A percentile compares a stretch with the other conserved stretches of the same genome.
phyloP scores from a whole-genome alignment of 768 basidiomycete species.

The Mycena capillaripes region DNA sequence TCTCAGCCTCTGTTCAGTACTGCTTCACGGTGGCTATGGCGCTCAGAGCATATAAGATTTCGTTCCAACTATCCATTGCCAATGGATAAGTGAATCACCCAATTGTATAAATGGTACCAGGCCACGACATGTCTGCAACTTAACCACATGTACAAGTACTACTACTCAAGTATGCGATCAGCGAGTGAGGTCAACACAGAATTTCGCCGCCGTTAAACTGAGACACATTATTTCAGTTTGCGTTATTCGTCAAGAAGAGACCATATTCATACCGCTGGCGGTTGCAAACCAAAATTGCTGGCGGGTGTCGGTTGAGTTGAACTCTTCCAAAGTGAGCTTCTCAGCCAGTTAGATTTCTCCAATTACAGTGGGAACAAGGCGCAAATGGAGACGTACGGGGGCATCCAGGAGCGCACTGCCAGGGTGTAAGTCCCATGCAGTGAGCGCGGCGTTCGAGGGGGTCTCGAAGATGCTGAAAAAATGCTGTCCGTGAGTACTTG shows the following conservation, averaged over 20 bases:
- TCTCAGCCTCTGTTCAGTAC: not conserved
- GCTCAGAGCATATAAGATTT: not conserved
- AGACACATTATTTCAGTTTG: not conserved
- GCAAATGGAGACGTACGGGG: not conserved
- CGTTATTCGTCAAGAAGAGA: not conserved
- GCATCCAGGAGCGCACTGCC: not conserved
- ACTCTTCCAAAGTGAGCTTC: slow-evolving; percentile 6
- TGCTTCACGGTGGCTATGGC: not conserved
- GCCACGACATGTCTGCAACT: not conserved
- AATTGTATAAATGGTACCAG: not conserved
- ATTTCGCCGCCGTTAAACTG: not conserved
- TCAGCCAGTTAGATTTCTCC: not conserved
- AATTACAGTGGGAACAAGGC: not conserved
- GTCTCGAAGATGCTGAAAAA: not conserved
- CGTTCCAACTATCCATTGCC: not conserved
- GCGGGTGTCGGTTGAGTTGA: not conserved
- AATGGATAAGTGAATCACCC: not conserved
- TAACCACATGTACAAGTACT: not conserved
- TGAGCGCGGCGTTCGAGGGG: not conserved
- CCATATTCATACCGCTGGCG: not conserved
- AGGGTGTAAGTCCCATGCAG: not conserved
- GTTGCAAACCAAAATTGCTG: slow-evolving; percentile 3
- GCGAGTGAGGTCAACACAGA: not conserved
- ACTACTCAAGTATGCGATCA: not conserved
- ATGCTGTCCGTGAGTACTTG: not conserved